Evolutionary conservation across 1,284 basidiomycete genomes (phyloP), one percentile per base, ranked within the genome.

Genomic region (Ustilago lituana): DNA sequence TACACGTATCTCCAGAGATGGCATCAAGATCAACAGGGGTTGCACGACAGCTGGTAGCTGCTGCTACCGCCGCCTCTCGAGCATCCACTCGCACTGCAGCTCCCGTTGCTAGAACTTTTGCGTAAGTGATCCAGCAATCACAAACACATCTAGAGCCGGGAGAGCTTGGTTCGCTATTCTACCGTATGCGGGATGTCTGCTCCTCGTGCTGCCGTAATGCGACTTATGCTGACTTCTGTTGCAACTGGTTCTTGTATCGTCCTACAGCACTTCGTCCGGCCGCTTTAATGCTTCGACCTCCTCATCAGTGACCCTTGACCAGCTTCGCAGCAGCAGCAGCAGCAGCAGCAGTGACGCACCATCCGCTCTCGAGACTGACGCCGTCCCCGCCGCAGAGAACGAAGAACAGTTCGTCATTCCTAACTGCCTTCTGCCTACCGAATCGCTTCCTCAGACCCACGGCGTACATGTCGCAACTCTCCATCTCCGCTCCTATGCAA

Each of bases 401-500:
- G 68, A 66, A 41, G 58, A 71, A 26, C 53, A 58, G 26, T 71
- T 71, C 17, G 59, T 54, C 2, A 31, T 71, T 19, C 68, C 68
- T 39, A 40, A 51, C 39, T 71, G 68, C 27, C 41, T 71, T 9
- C 59, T 59, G 4, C 59, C 63, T 24, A 63, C 68, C n/a, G 47
- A 71, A 36, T 47, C 63, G 26, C 66, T 57, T 17, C 58, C 67
- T 4, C 38, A 24, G 14, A 89, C 89, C 4, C 88, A 93, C 83
- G 84, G 85, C 54, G 85, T 93, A 53, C 93, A 93, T 54, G 91
- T 90, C 70, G 94, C 92, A 4, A 87, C 87, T 40, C 86, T 98
- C 53, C 91, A 93, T 76, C 87, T 97, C 77, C 90, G 91, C 60
- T 89, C 92, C 1, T 88, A 94, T 85, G 47, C 47, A 19, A 59